Base-by-base conservation (phyloP, 495 filamentous ascomycete genomes). In the Talaromyces thailandensis region DNA sequence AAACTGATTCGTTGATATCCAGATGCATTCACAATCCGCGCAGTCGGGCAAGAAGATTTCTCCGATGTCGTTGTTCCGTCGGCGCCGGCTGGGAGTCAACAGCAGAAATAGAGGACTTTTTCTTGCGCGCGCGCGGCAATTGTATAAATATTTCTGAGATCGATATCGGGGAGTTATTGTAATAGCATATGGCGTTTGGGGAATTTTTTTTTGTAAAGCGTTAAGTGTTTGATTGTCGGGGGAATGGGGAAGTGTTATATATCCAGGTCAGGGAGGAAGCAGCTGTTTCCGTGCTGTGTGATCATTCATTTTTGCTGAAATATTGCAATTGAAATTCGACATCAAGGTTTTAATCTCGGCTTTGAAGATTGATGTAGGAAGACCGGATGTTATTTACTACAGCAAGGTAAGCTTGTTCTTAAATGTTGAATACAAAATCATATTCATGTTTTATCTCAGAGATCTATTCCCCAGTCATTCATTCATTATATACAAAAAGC, bases 41-140 rank as follows among this genome's bases (percentile, higher is more conserved):
- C 89, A 25, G 87, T 99, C 69, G 88, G 92, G 37, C 95, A 98
- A 76, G 94, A 99, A 73, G 92, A 99, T 64, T 99, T 99, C 82
- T 91, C 93, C 67, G 94, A 99, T 71, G 92, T 99, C 61, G 56
- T 63, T 43, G 86, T 96, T 50, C 92, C 93, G 56, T 87, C 89
- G 69, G 78, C 82, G 6, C 87, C 88, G 52, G 74, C 66, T 62
- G 5, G 24, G 14, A 51, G 43, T 52, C 40, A 61, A 65, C 65
- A 72, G 60, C 52, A 71, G 62, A 58, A 71, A 23, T 55, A 25
- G 51, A 32, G 26, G 52, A n/a, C 16, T 31, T 29, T 23, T 56
- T 7, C 12, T 16, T 18, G 11, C 28, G n/a, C n/a, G n/a, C n/a
- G n/a, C n/a, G n/a, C 9, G 35, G 21, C 14, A 31, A n/a, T 31